Conservation (phyloP, 352 stramenopile genomes). For the Phytophthora megakarya region DNA sequence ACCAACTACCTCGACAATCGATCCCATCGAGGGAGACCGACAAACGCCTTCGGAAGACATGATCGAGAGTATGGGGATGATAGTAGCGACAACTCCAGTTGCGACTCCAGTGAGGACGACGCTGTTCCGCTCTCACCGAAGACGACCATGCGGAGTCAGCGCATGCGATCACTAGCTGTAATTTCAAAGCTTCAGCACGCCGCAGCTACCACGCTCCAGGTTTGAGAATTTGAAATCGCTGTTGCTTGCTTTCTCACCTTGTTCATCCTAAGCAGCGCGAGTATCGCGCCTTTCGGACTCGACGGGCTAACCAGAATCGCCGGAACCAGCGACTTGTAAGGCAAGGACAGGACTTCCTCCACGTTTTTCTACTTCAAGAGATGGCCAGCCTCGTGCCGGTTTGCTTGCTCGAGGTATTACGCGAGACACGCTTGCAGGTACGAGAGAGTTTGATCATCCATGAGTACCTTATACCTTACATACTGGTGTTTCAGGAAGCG, state of each 20-base stretch:
- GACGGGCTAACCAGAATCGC: constrained; percentile 21
- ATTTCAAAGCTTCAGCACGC: constrained; percentile 54
- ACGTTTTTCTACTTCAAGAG: constrained; percentile 41
- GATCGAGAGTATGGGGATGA: not conserved
- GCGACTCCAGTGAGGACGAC: constrained; percentile 15
- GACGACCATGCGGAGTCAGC: constrained; percentile 38
- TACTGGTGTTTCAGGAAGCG: constrained; percentile 15
- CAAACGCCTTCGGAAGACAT: not conserved
- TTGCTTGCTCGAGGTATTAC: constrained; percentile 48
- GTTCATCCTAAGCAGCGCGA: constrained; percentile 33
- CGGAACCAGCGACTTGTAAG: constrained; percentile 24
- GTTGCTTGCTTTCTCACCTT: not conserved
- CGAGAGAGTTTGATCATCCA: too few species aligned
- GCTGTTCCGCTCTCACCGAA: not conserved
- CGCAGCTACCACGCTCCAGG: constrained; percentile 52
- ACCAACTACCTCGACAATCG: constrained; percentile 4
- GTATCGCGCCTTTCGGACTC: constrained; percentile 48
- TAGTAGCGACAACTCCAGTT: constrained; percentile 22
- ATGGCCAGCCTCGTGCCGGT: constrained; percentile 36
- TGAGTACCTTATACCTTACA: too few species aligned
- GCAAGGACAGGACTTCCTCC: constrained; percentile 34
- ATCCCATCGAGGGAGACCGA: not conserved
- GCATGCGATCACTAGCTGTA: constrained; percentile 48
- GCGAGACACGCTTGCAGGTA: constrained; percentile 39
- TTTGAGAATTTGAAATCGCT: constrained; percentile 18